These are phyloP conservation scores for Neonectria neomacrospora DNA, from an alignment of 2,329 filamentous ascomycete species.

Conservation along the genomic window DNA sequence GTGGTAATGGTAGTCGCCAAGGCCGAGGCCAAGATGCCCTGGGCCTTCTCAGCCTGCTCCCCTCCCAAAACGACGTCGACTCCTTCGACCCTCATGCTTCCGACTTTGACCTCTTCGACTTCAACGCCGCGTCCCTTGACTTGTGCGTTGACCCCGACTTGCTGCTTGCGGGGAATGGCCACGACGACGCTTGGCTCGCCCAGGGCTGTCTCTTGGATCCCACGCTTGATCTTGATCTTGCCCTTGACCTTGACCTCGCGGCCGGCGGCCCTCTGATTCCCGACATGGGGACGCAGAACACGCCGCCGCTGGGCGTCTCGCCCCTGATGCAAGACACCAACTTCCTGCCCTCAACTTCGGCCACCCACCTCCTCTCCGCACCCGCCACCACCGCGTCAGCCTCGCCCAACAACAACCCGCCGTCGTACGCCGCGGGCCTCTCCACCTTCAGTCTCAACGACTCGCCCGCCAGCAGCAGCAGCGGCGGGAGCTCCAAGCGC, in stretches of 20 bases:
- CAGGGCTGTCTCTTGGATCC: constrained; percentile 21
- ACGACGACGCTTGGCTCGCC: constrained; percentile 12
- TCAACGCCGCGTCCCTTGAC: constrained; percentile 7
- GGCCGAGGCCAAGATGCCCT: constrained; percentile 28
- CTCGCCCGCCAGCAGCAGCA: constrained; percentile 18
- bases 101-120: constrained; percentile 26
- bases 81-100: constrained; percentile 3
- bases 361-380: constrained; percentile 8
- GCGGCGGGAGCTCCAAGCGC: constrained; percentile 31
- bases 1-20: constrained; percentile 23
- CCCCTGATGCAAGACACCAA: constrained; percentile 17
- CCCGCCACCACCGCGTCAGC: constrained; percentile 18
- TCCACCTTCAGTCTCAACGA: constrained; percentile 27
- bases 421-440: constrained; percentile 37
- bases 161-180: constrained; percentile 23
- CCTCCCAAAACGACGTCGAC: neutral
- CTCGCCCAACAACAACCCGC: constrained; percentile 33
- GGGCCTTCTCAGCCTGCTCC: constrained; percentile 32
- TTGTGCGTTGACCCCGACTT: constrained; percentile 15
- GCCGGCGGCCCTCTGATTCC: constrained; percentile 28
- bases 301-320: constrained; percentile 26
- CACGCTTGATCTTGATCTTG: too few species aligned
- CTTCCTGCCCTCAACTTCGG: constrained; percentile 21
- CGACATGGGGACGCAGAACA: constrained; percentile 24
- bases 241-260: constrained; percentile 15